Conservation (phyloP, 2,329 filamentous ascomycete species). For the Akanthomyces dipterigenus region DNA sequence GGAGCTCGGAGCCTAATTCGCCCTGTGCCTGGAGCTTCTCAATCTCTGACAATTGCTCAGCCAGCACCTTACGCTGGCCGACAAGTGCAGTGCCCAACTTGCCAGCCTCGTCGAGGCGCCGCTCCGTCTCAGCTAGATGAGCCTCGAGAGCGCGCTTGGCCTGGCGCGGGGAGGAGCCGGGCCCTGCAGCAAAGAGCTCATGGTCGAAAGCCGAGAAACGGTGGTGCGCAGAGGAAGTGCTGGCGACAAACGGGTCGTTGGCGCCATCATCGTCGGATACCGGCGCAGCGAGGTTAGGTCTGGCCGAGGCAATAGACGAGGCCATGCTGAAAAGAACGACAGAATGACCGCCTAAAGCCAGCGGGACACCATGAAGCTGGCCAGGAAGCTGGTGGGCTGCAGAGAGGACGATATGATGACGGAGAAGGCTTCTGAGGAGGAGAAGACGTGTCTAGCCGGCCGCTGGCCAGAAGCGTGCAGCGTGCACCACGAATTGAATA, state of each 20-base stretch:
- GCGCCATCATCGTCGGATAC: slow-evolving; percentile 37
- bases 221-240: slow-evolving; percentile 43
- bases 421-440: not conserved
- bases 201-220: slow-evolving; percentile 80
- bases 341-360: slow-evolving; percentile 11
- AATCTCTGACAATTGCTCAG: slow-evolving; percentile 76
- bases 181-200: slow-evolving; percentile 69
- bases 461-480: not conserved
- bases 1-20: slow-evolving; percentile 76
- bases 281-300: slow-evolving; percentile 33
- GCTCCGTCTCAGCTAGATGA: slow-evolving; percentile 86
- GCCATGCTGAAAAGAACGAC: slow-evolving; percentile 30
- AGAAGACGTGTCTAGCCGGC: not conserved
- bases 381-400: not conserved
- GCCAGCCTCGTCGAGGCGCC: slow-evolving; percentile 83
- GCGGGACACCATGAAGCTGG: slow-evolving; percentile 12
- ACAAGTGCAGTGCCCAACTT: slow-evolving; percentile 82
- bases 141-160: slow-evolving; percentile 84
- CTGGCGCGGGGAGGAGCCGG: slow-evolving; percentile 73
- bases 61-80: slow-evolving; percentile 76
- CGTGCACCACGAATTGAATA: not conserved
- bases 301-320: slow-evolving; percentile 36
- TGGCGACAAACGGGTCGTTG: slow-evolving; percentile 53
- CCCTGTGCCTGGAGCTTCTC: slow-evolving; percentile 69
- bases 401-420: not conserved